Base-by-base conservation (phyloP, 192 early-diverging fungal genomes). In the Borealophlyctis nickersoniae region DNA sequence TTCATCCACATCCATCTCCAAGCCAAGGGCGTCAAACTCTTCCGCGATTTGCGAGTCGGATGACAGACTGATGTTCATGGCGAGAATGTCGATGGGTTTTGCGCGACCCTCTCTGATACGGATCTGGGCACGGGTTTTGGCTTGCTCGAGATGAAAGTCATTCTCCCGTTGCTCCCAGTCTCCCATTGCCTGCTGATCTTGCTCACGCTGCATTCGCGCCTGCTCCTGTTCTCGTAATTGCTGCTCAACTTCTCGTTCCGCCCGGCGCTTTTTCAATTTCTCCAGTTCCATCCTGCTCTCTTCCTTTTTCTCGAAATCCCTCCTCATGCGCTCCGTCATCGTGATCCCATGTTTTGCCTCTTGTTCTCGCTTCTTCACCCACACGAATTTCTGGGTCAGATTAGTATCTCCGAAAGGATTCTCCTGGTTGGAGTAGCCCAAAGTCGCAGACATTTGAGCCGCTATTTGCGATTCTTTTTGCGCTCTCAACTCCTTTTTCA, bases 81-180 rank as follows among this genome's bases (percentile, higher is more conserved):
- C 93, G 54, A 97, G 66, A 16, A 95, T 77, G 73, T 98, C 96
- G 63, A 98, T 92, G 1, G 95, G 90, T 59, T 92, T 92, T 16
- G 93, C 89, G 2, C 94, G 71, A 23, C 85, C 86, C 62, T 91
- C 89, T 51, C 86, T 87, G 59, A 99, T 91, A 9, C 95, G 81
- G 62, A 99, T 95, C 70, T 95, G 91, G 0, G 96, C 95, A 13
- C 95, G 78, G 34, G 75, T 75, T 66, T 96, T 95, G 0, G 92
- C 92, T 77, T 98, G 95, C 65, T 88, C 71, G 62, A 95, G 72
- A 74, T 95, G 91, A 63, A 99, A 99, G 71, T 89, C 89, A 63
- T 95, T 94, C 59, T 99, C 95, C 32, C 89, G 84, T 0, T 84
- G 80, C 72, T 93, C 89, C 95, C 95, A 98, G 70, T 98, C 96